Evolutionary conservation across 1,139 yeast genomes (phyloP), one percentile per base, ranked within the genome.

Genomic region (Citeromyces hawaiiensis): DNA sequence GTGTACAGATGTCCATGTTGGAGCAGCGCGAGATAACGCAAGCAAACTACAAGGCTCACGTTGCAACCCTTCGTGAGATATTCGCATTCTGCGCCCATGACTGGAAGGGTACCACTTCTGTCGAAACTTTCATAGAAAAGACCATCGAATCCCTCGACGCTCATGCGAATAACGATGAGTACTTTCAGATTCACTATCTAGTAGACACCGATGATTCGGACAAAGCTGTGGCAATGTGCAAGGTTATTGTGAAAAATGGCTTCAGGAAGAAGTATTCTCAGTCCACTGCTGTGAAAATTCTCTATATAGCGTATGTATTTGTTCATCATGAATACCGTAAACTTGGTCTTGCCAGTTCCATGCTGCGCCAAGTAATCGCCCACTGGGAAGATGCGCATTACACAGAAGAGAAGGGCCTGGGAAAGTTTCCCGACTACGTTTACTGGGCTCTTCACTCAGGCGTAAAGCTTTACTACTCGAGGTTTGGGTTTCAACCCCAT

Each of bases 401-500:
- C 14, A 19, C 11, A 19, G 13, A 15, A 8, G 14, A 13, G n/a
- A 21, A n/a, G 30, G 17, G n/a, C 15, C 37, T 35, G n/a, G 37
- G 14, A n/a, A 14, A 2, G 7, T 7, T 23, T 11, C 27, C 27
- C 11, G 4, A 7, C 9, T 16, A 30, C 17, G 17, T 30, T 3
- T 30, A 30, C 16, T 30, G 34, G 34, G 34, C 34, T n/a, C 34
- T 30, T 10, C 34, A 30, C 16, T 30, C 34, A 14, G 34, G 34
- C 17, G 34, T 30, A 13, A 13, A 30, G 34, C 17, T 14, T 10
- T 30, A 14, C 17, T 30, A 30, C 11, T 14, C 15, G 4, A 30
- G 34, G 17, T 30, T 30, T 13, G 34, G 34, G 17, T 30, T 30
- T 16, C 34, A 30, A 10, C 34, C 16, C 4, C 34, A 30, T 9